phyloP scores from a whole-genome alignment of 495 filamentous ascomycete species.

The Talaromyces borbonicus region DNA sequence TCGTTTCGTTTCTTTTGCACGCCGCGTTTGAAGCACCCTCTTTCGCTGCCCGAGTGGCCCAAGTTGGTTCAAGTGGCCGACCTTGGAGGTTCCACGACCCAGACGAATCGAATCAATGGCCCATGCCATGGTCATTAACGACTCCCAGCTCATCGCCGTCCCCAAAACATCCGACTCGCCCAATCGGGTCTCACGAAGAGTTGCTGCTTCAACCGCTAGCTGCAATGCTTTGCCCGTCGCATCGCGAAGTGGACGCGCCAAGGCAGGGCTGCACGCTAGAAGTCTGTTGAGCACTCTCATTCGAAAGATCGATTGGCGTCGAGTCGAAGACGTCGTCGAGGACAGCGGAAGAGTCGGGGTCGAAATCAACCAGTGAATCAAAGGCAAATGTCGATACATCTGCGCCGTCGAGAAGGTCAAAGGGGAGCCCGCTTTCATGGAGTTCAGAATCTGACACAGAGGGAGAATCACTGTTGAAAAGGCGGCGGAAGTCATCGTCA shows the following conservation, averaged over 20 bases:
- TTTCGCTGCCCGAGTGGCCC: no score
- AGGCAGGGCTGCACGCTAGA: conserved; percentile 75
- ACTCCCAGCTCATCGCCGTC: conserved; percentile 34
- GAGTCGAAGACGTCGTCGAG: conserved; percentile 36
- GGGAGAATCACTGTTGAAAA: conserved; percentile 63
- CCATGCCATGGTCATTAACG: conserved; percentile 36
- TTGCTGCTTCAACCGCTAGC: conserved; percentile 39
- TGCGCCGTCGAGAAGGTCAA: conserved; percentile 49
- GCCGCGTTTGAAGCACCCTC: not conserved
- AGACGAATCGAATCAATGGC: conserved; percentile 35
- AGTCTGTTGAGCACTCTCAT: conserved; percentile 47
- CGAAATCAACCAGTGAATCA: conserved; percentile 79
- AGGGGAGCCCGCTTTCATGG: conserved; percentile 67
- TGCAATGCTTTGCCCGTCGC: conserved; percentile 85
- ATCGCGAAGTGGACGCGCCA: conserved; percentile 86
- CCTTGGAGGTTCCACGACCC: not conserved
- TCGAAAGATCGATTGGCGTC: conserved; percentile 43
- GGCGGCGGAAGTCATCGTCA: conserved; percentile 58
- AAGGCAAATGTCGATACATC: conserved; percentile 58
- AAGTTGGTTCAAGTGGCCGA: no score
- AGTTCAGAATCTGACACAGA: conserved; percentile 61
- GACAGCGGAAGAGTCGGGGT: conserved; percentile 43
- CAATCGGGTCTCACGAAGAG: conserved; percentile 23
- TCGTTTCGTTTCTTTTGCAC: conserved; percentile 5
- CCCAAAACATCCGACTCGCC: conserved; percentile 16